A percentile compares a stretch with the other conserved stretches of the same genome.
Evolutionary conservation across 2,329 filamentous ascomycete genomes (phyloP).

Genomic region (Xylariales sp.): DNA sequence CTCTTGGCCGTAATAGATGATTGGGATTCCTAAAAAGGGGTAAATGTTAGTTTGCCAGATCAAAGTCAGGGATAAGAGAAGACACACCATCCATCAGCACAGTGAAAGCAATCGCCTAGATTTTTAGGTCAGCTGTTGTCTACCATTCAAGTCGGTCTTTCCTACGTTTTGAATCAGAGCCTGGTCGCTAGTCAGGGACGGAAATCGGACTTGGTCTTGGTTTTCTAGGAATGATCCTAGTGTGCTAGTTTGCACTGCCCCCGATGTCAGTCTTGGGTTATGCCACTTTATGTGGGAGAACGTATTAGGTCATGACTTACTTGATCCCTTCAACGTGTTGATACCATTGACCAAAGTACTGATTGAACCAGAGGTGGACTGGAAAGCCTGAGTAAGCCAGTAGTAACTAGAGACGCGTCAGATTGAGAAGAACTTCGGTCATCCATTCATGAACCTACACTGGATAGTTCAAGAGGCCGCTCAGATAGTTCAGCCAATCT

Average conservation of each 20-base stretch:
- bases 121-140: not conserved
- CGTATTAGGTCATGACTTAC: conserved; percentile 1
- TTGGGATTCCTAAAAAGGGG: conserved; percentile 40
- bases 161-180: conserved; percentile 41
- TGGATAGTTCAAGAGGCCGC: conserved; percentile 47
- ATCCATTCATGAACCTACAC: conserved; percentile 26
- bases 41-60: not conserved
- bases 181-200: conserved; percentile 40
- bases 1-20: conserved; percentile 56
- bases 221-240: conserved; percentile 45
- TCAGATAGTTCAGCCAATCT: conserved; percentile 42
- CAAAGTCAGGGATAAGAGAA: no score
- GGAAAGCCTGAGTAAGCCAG: conserved; percentile 32
- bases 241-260: conserved; percentile 25
- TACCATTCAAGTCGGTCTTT: not conserved
- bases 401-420: conserved; percentile 32
- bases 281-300: not conserved
- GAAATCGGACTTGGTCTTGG: conserved; percentile 42
- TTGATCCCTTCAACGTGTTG: conserved; percentile 17
- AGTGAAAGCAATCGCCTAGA: conserved; percentile 41
- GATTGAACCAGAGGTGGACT: conserved; percentile 24
- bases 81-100: conserved; percentile 42
- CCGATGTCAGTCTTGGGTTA: not conserved
- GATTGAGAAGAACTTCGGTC: not conserved
- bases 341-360: conserved; percentile 30